Evolutionary conservation across 1,284 basidiomycete species (phyloP).

Genomic region (Sanghuangporus baumii): DNA sequence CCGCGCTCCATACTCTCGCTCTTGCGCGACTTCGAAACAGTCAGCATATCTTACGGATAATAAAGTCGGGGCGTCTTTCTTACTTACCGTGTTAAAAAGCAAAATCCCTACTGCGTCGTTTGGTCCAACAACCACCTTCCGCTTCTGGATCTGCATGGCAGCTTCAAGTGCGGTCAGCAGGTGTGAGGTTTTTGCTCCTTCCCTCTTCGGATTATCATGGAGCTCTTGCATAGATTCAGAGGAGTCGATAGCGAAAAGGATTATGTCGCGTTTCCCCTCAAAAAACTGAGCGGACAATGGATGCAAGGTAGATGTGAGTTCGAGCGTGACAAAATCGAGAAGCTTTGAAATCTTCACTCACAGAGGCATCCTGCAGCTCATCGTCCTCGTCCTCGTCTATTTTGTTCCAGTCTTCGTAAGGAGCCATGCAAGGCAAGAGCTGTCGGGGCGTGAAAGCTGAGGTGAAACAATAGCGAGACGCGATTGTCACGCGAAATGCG

Average conservation of each 20-base stretch:
- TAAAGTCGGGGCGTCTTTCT: background rate
- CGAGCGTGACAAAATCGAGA: background rate
- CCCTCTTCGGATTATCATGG: conserved; percentile 52
- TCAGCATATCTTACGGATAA: background rate
- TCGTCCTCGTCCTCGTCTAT: conserved; percentile 74
- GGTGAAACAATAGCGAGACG: background rate
- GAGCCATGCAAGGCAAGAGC: conserved; percentile 35
- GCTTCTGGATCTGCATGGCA: conserved; percentile 81
- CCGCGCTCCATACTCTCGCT: conserved; percentile 46
- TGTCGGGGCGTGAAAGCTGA: background rate
- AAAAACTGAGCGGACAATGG: conserved; percentile 43
- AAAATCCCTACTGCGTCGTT: conserved; percentile 86
- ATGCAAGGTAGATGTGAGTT: background rate
- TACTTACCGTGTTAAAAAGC: conserved; percentile 85
- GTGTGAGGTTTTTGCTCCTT: conserved; percentile 59
- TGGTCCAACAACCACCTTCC: conserved; percentile 84
- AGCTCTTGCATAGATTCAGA: conserved; percentile 83
- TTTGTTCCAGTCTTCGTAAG: conserved; percentile 71
- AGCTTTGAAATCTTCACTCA: conserved; percentile 28
- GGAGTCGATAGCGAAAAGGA: conserved; percentile 92
- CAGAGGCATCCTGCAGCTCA: conserved; percentile 65
- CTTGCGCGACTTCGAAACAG: conserved; percentile 30
- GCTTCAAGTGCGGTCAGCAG: conserved; percentile 71
- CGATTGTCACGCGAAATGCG: background rate
- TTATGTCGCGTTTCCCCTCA: conserved; percentile 74